These are phyloP conservation scores for Tricharina praecox DNA, from an alignment of 495 filamentous ascomycete genomes.

Conservation along the genomic window DNA sequence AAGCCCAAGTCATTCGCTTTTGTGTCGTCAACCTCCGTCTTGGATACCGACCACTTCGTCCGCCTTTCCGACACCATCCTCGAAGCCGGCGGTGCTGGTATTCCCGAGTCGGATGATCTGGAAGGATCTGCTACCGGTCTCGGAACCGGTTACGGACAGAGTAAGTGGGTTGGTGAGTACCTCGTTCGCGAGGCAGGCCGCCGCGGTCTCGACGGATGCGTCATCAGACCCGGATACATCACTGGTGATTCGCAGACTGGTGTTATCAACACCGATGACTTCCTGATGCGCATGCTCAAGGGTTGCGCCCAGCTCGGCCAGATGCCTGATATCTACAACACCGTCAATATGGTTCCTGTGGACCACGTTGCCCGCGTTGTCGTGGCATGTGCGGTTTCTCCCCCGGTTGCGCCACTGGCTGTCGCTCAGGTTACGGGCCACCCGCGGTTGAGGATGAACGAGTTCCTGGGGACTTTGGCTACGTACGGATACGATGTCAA, in stretches of 20 bases:
- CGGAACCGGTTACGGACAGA: constrained; percentile 78
- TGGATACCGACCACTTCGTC: constrained; percentile 71
- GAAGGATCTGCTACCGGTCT: constrained; percentile 48
- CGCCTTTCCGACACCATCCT: constrained; percentile 46
- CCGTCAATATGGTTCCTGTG: constrained; percentile 81
- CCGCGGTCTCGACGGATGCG: constrained; percentile 55
- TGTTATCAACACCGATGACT: constrained; percentile 74
- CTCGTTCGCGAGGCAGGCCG: constrained; percentile 63
- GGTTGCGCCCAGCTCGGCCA: constrained; percentile 65
- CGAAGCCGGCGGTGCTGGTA: constrained; percentile 34
- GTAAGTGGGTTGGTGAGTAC: constrained; percentile 72
- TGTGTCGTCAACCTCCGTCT: constrained; percentile 67
- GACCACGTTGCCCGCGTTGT: constrained; percentile 67
- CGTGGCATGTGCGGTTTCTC: constrained; percentile 51
- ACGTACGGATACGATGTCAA: constrained; percentile 62
- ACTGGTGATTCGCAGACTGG: constrained; percentile 58
- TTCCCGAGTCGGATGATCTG: constrained; percentile 49
- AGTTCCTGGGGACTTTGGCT: constrained; percentile 55
- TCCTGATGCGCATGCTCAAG: constrained; percentile 76
- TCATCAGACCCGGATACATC: constrained; percentile 78
- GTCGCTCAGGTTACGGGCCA: constrained; percentile 69
- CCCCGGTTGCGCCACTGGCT: constrained; percentile 35
- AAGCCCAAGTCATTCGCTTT: constrained; percentile 70
- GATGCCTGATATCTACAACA: constrained; percentile 66
- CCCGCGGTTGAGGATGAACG: constrained; percentile 61